These are phyloP conservation scores for Metarhizium humberi DNA, from an alignment of 2,329 filamentous ascomycete species.

Conservation along the genomic window DNA sequence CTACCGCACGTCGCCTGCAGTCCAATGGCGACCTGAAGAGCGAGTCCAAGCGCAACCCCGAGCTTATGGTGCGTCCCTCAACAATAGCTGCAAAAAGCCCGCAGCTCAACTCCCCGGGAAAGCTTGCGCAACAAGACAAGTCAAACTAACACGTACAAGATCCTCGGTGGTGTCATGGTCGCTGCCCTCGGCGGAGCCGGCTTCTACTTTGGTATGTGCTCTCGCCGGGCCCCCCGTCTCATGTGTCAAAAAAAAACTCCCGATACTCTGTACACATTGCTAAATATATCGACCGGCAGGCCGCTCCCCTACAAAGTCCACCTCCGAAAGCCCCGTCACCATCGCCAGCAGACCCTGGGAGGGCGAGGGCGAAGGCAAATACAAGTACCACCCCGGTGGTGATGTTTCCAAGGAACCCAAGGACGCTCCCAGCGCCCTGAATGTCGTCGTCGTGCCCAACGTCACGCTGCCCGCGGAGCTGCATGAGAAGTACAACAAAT, in stretches of 20 bases:
- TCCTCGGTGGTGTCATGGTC: conserved; percentile 86
- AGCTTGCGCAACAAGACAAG: not conserved
- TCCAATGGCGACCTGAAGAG: conserved; percentile 41
- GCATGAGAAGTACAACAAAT: conserved; percentile 99
- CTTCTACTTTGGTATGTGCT: conserved; percentile 68
- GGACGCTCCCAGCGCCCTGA: conserved; percentile 90
- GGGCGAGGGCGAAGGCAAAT: conserved; percentile 55
- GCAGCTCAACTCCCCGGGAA: too few relatives aligned
- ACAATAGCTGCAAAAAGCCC: not conserved
- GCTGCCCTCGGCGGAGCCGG: conserved; percentile 80
- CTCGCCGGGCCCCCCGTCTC: not conserved
- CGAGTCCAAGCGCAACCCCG: conserved; percentile 47
- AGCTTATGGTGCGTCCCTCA: conserved; percentile 31
- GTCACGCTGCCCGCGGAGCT: conserved; percentile 87
- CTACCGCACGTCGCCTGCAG: conserved; percentile 41
- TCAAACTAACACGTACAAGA: conserved; percentile 37
- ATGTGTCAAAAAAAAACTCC: not conserved
- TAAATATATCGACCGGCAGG: conserved; percentile 33
- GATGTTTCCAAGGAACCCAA: conserved; percentile 66
- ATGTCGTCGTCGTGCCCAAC: conserved; percentile 88
- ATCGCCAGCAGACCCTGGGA: conserved; percentile 92
- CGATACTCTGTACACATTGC: too few relatives aligned
- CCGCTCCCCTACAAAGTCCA: conserved; percentile 74
- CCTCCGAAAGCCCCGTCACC: conserved; percentile 69
- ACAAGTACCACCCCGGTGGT: conserved; percentile 78